Base-by-base conservation (phyloP, 768 basidiomycete genomes). In the Pholiota microspora region DNA sequence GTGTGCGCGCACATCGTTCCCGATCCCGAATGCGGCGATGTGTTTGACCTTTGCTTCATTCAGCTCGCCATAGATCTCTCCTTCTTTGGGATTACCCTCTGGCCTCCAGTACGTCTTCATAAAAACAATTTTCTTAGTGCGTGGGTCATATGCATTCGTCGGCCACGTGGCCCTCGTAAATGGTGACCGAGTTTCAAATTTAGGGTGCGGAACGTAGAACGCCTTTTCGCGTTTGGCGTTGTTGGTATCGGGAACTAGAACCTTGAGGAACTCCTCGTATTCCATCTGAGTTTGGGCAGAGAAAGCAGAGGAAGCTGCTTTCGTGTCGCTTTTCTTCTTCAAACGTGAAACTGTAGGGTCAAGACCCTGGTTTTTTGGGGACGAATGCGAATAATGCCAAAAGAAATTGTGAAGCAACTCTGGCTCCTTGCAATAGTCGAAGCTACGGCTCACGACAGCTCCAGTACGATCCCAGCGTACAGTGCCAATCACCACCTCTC, bases 391-490 rank as follows among this genome's bases (percentile, higher is more conserved):
- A 57, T 62, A 70, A 18, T 62, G 59, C 51, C 51, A 64, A 34
- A 72, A 59, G 58, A 71, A 74, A 5, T 57, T 49, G 8, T 53
- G 44, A 5, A 73, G 54, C 1, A 49, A 18, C 5, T 34, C 10
- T 15, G 62, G 45, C 4, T 59, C 8, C 3, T 46, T 21, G 12
- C 25, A 29, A 62, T 65, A 70, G 32, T 67, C 42, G 52, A 75
- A 63, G 7, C 32, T 7, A 15, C 45, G 28, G 12, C 66, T 55
- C 12, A 73, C 69, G 10, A 67, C 47, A 6, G 64, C 62, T 8
- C 69, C 72, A 18, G 62, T 47, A 12, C 67, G 67, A 54, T 76
- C 74, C 68, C 69, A 75, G 40, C 64, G 64, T n/a, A n/a, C n/a
- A n/a, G n/a, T n/a, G n/a, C n/a, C n/a, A n/a, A n/a, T n/a, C n/a